phyloP scores from a whole-genome alignment of 2,329 filamentous ascomycete species.

The Xylaria sp. region DNA sequence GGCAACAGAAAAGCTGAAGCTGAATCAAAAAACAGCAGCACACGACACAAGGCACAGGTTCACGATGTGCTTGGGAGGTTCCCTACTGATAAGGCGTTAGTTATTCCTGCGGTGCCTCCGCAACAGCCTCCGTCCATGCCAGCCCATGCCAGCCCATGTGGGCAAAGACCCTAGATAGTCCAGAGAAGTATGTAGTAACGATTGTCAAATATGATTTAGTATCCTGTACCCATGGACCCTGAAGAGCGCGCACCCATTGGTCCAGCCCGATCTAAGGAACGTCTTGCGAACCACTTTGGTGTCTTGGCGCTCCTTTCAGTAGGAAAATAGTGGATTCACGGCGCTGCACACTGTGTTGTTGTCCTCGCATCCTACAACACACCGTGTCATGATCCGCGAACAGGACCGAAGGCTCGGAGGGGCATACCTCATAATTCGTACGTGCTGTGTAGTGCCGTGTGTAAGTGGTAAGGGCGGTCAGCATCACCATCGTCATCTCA shows the following conservation, averaged over 20 bases:
- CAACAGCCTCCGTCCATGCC: constrained; percentile 5
- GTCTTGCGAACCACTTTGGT: neutral
- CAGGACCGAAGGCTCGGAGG: too few relatives aligned
- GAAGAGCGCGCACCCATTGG: neutral
- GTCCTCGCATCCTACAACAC: neutral
- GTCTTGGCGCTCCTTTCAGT: constrained; percentile 5
- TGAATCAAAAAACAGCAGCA: constrained; percentile 24
- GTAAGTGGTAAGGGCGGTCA: constrained; percentile 7
- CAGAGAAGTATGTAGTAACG: constrained; percentile 20
- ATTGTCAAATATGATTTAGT: constrained; percentile 31
- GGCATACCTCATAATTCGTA: too few relatives aligned
- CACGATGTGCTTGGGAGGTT: constrained; percentile 33
- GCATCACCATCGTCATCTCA: neutral
- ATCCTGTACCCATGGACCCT: constrained; percentile 7
- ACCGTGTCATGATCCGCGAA: neutral
- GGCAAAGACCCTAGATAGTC: constrained; percentile 13
- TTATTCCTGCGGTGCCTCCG: constrained; percentile 23
- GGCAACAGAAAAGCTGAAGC: constrained; percentile 1
- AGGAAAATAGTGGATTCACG: neutral
- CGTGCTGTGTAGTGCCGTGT: neutral
- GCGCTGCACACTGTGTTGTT: neutral
- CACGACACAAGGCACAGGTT: constrained; percentile 27
- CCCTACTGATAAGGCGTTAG: constrained; percentile 34
- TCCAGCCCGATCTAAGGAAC: constrained; percentile 1
- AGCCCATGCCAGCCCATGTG: constrained; percentile 6